Percentiles rank a stretch among this genome's conserved stretches.
Conservation (phyloP, 306 rosid genomes). For the Coriaria nepalensis region DNA sequence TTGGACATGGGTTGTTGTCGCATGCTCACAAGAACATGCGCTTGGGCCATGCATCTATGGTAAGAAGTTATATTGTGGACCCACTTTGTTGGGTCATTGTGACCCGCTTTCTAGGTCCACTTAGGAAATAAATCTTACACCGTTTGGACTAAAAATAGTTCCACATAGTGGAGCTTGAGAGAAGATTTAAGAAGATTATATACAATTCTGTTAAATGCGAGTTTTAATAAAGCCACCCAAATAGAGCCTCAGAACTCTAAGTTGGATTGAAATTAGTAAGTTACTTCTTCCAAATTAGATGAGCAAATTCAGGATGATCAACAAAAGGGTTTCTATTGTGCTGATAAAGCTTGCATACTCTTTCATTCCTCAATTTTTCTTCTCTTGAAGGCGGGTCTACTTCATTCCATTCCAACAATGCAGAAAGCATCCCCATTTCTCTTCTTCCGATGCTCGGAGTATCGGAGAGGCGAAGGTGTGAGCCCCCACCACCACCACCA, state of each 20-base stretch:
- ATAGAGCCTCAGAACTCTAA: background rate
- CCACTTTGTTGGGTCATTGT: too few relatives aligned
- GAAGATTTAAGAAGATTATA: too few relatives aligned
- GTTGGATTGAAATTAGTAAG: background rate
- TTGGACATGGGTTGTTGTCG: too few relatives aligned
- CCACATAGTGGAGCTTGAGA: too few relatives aligned
- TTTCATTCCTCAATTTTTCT: conserved; percentile 59
- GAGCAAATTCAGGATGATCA: conserved; percentile 54
- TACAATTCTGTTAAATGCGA: too few relatives aligned
- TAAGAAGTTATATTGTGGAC: too few relatives aligned
- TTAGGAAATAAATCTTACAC: too few relatives aligned
- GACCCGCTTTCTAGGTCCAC: too few relatives aligned
- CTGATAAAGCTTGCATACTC: conserved; percentile 62
- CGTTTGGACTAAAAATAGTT: too few relatives aligned
- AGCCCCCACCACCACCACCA: conserved; percentile 34
- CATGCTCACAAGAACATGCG: too few relatives aligned
- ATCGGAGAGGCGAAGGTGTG: conserved; percentile 50
- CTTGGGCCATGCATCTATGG: too few relatives aligned
- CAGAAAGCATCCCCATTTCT: conserved; percentile 68
- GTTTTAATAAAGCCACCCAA: background rate
- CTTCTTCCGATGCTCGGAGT: conserved; percentile 44
- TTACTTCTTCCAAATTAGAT: conserved; percentile 46
- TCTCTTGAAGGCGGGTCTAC: conserved; percentile 70
- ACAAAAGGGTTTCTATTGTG: conserved; percentile 68
- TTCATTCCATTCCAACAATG: conserved; percentile 54